Conservation (phyloP, 768 basidiomycete genomes). For the Coprinopsis sp. region DNA sequence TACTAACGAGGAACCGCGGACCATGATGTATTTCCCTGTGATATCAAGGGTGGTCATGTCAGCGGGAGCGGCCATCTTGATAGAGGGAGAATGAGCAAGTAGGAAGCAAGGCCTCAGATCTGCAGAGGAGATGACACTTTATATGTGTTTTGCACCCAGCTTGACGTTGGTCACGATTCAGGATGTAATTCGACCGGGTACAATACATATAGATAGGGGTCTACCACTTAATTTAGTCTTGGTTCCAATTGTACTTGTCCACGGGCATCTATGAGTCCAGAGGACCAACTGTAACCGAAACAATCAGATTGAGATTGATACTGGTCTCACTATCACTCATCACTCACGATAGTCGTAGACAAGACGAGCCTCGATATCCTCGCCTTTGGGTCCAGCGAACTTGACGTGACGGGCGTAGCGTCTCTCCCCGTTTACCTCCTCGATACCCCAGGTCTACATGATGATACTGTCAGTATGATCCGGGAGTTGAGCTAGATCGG, state of each 20-base stretch:
- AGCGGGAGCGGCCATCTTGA: constrained; percentile 61
- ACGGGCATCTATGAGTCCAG: too few species aligned
- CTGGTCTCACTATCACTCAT: too few species aligned
- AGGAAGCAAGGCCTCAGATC: too few species aligned
- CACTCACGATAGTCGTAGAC: constrained; percentile 67
- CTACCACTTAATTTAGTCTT: too few species aligned
- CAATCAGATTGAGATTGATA: too few species aligned
- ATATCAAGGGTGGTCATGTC: constrained; percentile 56
- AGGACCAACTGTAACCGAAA: too few species aligned
- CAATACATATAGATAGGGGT: too few species aligned
- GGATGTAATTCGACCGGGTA: too few species aligned
- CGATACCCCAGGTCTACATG: constrained; percentile 59
- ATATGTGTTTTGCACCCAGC: too few species aligned
- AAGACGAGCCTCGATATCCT: constrained; percentile 52
- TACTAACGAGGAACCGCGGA: constrained; percentile 22
- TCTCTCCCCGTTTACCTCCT: constrained; percentile 53
- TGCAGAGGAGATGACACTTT: too few species aligned
- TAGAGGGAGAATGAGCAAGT: background rate
- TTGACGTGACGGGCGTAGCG: constrained; percentile 57
- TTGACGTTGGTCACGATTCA: too few species aligned
- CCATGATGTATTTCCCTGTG: constrained; percentile 60
- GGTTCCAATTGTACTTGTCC: too few species aligned
- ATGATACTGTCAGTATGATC: background rate
- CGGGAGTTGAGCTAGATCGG: background rate
- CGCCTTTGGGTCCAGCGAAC: constrained; percentile 56